Percentiles rank a stretch among this genome's conserved stretches.
These are phyloP conservation scores for Fusarium proliferatum DNA, from an alignment of 2,329 filamentous ascomycete genomes.

Conservation along the genomic window DNA sequence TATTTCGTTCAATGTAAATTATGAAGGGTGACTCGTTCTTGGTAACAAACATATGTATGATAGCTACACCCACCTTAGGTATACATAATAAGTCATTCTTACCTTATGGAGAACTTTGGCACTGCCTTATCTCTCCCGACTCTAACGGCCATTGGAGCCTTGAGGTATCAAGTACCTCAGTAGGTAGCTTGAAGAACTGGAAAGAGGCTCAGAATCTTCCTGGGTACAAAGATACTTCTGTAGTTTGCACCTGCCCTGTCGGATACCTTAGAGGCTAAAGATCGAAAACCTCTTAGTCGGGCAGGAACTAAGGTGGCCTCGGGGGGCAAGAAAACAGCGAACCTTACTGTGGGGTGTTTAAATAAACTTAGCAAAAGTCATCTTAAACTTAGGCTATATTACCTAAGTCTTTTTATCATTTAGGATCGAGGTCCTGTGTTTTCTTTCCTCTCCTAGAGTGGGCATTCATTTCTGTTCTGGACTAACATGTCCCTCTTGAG, in stretches of 20 bases:
- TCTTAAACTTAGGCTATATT: too few species aligned
- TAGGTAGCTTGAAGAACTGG: not conserved
- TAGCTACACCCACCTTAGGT: not conserved
- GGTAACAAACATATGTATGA: constrained; percentile 6
- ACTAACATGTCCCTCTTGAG: not conserved
- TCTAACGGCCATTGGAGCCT: not conserved
- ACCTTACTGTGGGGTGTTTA: too few species aligned
- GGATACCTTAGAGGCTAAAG: not conserved
- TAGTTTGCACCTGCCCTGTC: not conserved
- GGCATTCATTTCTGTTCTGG: not conserved
- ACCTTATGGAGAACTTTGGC: not conserved
- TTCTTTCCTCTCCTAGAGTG: not conserved
- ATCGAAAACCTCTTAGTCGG: not conserved
- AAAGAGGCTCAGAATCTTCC: not conserved
- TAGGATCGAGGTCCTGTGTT: too few species aligned
- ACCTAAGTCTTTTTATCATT: too few species aligned
- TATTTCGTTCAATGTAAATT: constrained; percentile 8
- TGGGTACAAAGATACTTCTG: not conserved
- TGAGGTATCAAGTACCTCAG: not conserved
- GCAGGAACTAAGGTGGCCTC: not conserved
- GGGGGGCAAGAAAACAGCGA: too few species aligned
- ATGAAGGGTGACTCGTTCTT: not conserved
- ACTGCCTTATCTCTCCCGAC: not conserved
- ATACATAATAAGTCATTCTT: not conserved
- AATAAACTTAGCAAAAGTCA: too few species aligned